Evolutionary conservation across 176 grass and related monocot species (phyloP), one percentile per base, ranked within the genome.

Genomic region (Zoysia japonica): DNA sequence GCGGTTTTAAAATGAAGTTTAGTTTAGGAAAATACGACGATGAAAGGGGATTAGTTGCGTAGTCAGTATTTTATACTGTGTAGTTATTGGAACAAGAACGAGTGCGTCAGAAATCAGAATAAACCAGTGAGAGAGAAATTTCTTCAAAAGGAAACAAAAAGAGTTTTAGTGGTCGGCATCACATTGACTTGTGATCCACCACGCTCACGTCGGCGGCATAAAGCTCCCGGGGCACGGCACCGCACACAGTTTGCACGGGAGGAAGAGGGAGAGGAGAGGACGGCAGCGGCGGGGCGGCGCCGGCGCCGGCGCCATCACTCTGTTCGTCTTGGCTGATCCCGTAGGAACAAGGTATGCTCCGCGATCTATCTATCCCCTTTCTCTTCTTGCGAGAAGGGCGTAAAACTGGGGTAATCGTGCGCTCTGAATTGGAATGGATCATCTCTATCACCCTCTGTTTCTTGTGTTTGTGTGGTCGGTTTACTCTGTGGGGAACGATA

Each of bases 111-210:
- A 19, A 17, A 17, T 7, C 59, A 11, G 11, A 36, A 2, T 52
- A 67, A 19, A 76, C 48, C n/a, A 67, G 42, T 12, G n/a, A 54
- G 17, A 16, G 47, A 68, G 28, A 4, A 9, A 36, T 54, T 28
- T 9, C 47, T 39, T 6, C 39, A 73, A 46, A 67, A 55, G 20
- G 41, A 68, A 77, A 66, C 56, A 4, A 72, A 65, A 77, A 55
- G 19, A 15, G 38, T 11, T 61, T 35, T 13, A 68, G 40, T 19
- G 12, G 75, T 72, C 88, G 37, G 68, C 51, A 67, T 85, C 80
- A 65, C 17, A 54, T 75, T 79, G 83, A 90, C 88, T 68, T 57
- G 41, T 6, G 87, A 83, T 68, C 86, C 51, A 54, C 69, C 68
- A 65, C 45, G 43, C 56, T 65, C 75, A 61, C 82, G 72, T 81